A percentile compares a stretch with the other conserved stretches of the same genome.
phyloP scores from a whole-genome alignment of 2,329 filamentous ascomycete genomes.

The Alternaria hordeiaustralica region DNA sequence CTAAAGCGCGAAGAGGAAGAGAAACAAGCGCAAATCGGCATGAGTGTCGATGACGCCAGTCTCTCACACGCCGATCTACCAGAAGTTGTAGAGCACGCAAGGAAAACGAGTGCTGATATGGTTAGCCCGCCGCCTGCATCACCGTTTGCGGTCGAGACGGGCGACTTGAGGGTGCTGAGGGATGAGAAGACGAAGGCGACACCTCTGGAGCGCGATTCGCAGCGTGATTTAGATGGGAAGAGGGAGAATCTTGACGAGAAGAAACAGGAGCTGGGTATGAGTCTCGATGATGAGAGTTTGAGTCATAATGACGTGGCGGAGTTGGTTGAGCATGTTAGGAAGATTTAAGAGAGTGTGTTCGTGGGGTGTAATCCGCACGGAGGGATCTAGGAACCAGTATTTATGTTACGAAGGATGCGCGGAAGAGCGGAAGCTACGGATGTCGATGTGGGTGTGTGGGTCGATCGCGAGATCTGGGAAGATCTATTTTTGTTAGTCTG shows the following conservation, averaged over 20 bases:
- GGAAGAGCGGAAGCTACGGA: background rate
- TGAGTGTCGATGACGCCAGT: constrained; percentile 24
- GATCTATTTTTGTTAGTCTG: background rate
- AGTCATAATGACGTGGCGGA: constrained; percentile 5
- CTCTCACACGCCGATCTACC: constrained; percentile 18
- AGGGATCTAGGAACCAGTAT: background rate
- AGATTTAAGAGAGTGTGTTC: background rate
- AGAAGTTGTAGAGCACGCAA: constrained; percentile 12
- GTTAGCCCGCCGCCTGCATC: background rate
- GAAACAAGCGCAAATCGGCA: constrained; percentile 27
- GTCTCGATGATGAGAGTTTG: background rate
- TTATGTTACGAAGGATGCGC: background rate
- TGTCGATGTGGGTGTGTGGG: background rate
- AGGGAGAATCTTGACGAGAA: background rate
- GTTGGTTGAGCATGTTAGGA: constrained; percentile 2
- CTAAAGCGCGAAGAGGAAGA: constrained; percentile 13
- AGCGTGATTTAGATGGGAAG: background rate
- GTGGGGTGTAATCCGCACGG: background rate
- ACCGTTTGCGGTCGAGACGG: background rate
- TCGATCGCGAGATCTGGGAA: background rate
- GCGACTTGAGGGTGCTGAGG: background rate
- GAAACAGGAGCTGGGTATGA: constrained; percentile 8
- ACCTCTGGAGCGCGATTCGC: background rate
- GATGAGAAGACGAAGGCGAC: background rate
- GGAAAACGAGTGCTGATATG: background rate